Percentiles rank a stretch among this genome's conserved stretches.
Evolutionary conservation across 1,284 basidiomycete species (phyloP).

Genomic region (Irpex lacteus): DNA sequence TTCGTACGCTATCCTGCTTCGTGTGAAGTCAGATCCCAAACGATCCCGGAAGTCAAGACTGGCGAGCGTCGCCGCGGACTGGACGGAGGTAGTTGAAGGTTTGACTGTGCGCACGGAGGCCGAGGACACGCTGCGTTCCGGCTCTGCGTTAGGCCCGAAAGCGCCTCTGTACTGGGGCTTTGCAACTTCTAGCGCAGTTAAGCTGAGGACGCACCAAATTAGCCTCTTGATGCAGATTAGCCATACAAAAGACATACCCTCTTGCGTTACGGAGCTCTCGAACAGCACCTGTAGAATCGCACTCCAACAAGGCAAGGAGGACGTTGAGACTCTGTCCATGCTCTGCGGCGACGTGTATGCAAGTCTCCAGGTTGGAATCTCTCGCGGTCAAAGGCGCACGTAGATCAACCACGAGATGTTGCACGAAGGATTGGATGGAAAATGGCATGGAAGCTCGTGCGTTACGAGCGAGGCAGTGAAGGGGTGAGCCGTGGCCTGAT

Average conservation of each 20-base stretch:
- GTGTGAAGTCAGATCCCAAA: slow-evolving; percentile 18
- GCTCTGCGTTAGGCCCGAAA: slow-evolving; percentile 50
- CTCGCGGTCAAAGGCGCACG: slow-evolving; percentile 60
- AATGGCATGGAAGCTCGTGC: slow-evolving; percentile 38
- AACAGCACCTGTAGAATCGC: slow-evolving; percentile 52
- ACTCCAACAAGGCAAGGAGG: slow-evolving; percentile 58
- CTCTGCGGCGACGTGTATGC: slow-evolving; percentile 92
- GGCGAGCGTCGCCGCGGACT: background rate
- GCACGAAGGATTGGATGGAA: slow-evolving; percentile 52
- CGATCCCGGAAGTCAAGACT: slow-evolving; percentile 15
- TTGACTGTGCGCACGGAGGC: slow-evolving; percentile 57
- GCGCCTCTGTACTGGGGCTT: slow-evolving; percentile 57
- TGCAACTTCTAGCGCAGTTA: slow-evolving; percentile 66
- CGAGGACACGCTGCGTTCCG: slow-evolving; percentile 46
- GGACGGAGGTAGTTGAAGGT: slow-evolving; percentile 19
- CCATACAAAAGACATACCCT: slow-evolving; percentile 46
- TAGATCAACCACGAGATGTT: slow-evolving; percentile 66
- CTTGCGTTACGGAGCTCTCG: slow-evolving; percentile 61
- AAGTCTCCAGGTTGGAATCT: slow-evolving; percentile 87
- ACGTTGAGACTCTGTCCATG: slow-evolving; percentile 74
- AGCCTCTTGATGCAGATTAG: background rate
- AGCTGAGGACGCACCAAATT: slow-evolving; percentile 36
- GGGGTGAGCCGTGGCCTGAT: slow-evolving; percentile 59
- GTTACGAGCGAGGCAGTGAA: slow-evolving; percentile 65
- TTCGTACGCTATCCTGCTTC: background rate